These are phyloP conservation scores for Paraconiothyrium brasiliense DNA, from an alignment of 2,329 filamentous ascomycete genomes.

Conservation along the genomic window DNA sequence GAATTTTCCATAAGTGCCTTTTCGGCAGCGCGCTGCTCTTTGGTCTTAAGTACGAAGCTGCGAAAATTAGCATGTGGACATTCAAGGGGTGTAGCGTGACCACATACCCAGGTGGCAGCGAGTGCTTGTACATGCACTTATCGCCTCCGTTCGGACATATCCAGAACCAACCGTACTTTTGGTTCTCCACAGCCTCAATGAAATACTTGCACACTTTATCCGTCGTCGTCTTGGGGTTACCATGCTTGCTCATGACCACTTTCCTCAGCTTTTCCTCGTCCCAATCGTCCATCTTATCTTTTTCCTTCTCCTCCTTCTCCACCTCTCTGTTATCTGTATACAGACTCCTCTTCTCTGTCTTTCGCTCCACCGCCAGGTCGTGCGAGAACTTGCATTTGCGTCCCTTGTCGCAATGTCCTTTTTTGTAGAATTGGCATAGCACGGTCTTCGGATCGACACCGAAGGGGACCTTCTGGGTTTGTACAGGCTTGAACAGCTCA, in stretches of 20 bases:
- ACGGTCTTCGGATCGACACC: constrained; percentile 98
- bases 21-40: constrained; percentile 93
- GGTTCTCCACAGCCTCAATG: constrained; percentile 95
- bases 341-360: constrained; percentile 89
- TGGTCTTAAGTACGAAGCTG: constrained; percentile 96
- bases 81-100: neutral
- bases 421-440: constrained; percentile 95
- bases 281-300: constrained; percentile 95
- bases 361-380: constrained; percentile 87
- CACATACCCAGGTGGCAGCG: constrained; percentile 88
- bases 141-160: constrained; percentile 94
- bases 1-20: constrained; percentile 97
- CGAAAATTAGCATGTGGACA: constrained; percentile 21
- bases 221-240: constrained; percentile 92
- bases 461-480: constrained; percentile 97
- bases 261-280: constrained; percentile 94
- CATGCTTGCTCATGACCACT: constrained; percentile 95
- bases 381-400: constrained; percentile 97
- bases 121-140: constrained; percentile 98
- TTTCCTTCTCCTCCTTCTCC: constrained; percentile 79
- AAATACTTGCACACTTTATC: constrained; percentile 99
- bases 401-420: constrained; percentile 95
- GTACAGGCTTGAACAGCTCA: constrained; percentile 87
- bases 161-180: constrained; percentile 99
- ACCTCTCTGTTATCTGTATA: constrained; percentile 85